These are phyloP conservation scores for Helicocarpus griseus DNA, from an alignment of 2,329 filamentous ascomycete species.

Conservation along the genomic window DNA sequence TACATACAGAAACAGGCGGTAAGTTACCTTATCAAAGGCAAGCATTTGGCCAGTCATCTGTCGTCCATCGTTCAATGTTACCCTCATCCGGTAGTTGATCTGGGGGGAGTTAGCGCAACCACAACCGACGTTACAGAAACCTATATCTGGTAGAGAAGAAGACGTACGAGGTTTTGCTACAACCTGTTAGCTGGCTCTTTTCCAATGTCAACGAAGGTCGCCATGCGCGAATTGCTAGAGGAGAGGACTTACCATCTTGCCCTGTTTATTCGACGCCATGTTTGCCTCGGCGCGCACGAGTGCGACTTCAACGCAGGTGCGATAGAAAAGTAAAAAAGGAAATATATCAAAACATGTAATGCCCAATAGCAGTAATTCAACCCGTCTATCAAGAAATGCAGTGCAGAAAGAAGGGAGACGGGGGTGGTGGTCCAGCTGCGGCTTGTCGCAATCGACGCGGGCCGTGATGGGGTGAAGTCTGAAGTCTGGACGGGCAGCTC, in stretches of 20 bases:
- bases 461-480: conserved; percentile 3
- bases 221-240: conserved; percentile 30
- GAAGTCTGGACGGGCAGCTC: conserved; percentile 14
- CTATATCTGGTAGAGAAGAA: conserved; percentile 3
- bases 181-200: conserved; percentile 46
- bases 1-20: neutral
- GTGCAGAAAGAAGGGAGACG: neutral
- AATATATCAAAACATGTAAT: neutral
- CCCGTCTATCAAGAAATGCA: neutral
- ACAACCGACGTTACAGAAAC: neutral
- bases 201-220: conserved; percentile 40
- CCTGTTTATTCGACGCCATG: conserved; percentile 83
- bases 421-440: neutral
- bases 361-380: neutral
- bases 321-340: neutral
- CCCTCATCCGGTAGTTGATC: conserved; percentile 99
- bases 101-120: neutral
- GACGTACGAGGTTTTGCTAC: conserved; percentile 57
- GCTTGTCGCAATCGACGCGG: neutral
- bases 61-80: conserved; percentile 87
- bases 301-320: conserved; percentile 29
- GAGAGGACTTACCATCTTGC: conserved; percentile 83
- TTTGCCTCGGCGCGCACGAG: conserved; percentile 37
- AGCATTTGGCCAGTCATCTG: conserved; percentile 98
- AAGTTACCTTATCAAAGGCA: conserved; percentile 86